A percentile compares a stretch with the other conserved stretches of the same genome.
Conservation (phyloP, 768 basidiomycete genomes). For the Amanita muscaria region DNA sequence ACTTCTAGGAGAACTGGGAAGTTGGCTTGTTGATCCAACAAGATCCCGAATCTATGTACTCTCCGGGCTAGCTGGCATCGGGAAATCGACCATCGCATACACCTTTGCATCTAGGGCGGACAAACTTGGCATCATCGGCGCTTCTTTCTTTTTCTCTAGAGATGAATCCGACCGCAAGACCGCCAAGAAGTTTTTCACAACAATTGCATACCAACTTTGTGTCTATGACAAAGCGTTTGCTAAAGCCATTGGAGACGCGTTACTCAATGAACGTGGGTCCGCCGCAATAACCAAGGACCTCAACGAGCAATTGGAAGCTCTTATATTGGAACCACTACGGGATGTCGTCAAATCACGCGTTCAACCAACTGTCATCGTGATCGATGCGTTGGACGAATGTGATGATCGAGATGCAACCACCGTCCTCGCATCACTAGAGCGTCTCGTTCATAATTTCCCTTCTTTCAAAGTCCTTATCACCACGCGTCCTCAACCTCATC, state of each 20-base stretch:
- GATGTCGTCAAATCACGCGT: not conserved
- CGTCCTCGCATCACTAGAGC: too few relatives aligned
- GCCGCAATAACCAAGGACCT: too few relatives aligned
- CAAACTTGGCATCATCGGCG: not conserved
- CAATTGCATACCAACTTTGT: not conserved
- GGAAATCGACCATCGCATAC: not conserved
- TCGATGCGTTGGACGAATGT: conserved; percentile 1
- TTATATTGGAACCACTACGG: not conserved
- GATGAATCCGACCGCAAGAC: not conserved
- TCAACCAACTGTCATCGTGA: not conserved
- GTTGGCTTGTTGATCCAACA: too few relatives aligned
- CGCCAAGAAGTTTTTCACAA: not conserved
- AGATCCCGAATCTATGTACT: too few relatives aligned
- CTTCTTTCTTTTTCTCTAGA: not conserved
- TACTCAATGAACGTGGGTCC: too few relatives aligned
- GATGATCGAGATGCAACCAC: not conserved
- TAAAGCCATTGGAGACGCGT: not conserved
- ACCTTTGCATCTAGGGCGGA: not conserved
- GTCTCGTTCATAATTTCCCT: not conserved
- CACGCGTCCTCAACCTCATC: not conserved
- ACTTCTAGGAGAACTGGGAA: too few relatives aligned
- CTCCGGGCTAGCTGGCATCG: not conserved
- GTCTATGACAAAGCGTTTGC: not conserved
- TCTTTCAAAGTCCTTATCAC: too few relatives aligned
- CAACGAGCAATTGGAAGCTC: too few relatives aligned